These are phyloP conservation scores for Plasmodium inui DNA, from an alignment of 169 alveolate genomes.

Conservation along the genomic window DNA sequence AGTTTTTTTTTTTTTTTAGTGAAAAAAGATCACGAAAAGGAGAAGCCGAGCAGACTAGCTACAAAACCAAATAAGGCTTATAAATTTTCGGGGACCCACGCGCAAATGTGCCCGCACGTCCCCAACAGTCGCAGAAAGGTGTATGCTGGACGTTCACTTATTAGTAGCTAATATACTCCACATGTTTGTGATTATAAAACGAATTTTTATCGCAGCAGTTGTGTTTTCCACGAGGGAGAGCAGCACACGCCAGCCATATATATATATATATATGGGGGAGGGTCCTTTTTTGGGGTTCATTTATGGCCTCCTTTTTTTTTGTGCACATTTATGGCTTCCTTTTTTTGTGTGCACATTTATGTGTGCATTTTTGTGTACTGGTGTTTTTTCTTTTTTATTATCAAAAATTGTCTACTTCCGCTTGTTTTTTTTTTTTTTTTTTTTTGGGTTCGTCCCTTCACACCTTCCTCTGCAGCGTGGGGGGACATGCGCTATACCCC, in stretches of 20 bases:
- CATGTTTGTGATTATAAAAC: background rate
- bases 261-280: background rate
- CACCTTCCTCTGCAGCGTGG: background rate
- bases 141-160: background rate
- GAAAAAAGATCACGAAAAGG: background rate
- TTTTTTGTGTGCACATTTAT: background rate
- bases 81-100: background rate
- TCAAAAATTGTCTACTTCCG: background rate
- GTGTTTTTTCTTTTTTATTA: background rate
- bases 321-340: no score
- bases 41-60: background rate
- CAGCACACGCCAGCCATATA: background rate
- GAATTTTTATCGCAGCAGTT: background rate
- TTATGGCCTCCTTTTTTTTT: no score
- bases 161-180: background rate
- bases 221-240: background rate
- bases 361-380: background rate
- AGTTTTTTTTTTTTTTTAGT: background rate
- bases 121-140: background rate
- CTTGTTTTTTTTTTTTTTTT: background rate
- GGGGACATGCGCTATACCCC: background rate
- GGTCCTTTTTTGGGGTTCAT: slow-evolving; percentile 1
- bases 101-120: background rate
- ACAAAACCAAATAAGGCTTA: background rate
- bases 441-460: background rate